phyloP scores from a whole-genome alignment of 2,329 filamentous ascomycete species.

The Endocalyx cinctus region DNA sequence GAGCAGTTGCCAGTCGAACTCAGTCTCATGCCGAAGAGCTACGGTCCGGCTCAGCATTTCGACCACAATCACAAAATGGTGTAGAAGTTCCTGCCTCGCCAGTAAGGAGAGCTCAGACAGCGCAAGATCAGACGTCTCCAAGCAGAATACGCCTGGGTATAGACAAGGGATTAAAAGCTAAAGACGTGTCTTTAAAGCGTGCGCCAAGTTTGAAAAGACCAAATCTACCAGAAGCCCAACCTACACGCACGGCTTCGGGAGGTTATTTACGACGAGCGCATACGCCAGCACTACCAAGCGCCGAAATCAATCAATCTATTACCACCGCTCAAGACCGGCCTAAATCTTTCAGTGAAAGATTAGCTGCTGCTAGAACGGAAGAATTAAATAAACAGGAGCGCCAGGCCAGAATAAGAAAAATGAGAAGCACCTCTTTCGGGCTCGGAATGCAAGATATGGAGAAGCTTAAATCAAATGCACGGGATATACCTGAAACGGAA shows the following conservation, averaged over 20 bases:
- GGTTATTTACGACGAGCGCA: conserved; percentile 42
- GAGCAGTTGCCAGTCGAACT: conserved; percentile 12
- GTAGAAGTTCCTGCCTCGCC: conserved; percentile 75
- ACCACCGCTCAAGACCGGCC: conserved; percentile 35
- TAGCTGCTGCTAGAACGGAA: conserved; percentile 64
- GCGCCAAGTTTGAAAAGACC: conserved; percentile 48
- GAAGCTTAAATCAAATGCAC: conserved; percentile 52
- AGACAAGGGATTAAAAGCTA: conserved; percentile 77
- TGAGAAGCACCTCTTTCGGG: conserved; percentile 52
- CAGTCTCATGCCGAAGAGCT: conserved; percentile 14
- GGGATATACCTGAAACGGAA: conserved; percentile 47
- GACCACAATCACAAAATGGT: conserved; percentile 27
- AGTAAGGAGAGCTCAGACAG: conserved; percentile 54
- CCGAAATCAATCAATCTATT: no score
- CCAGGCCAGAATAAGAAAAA: conserved; percentile 46
- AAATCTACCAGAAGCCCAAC: conserved; percentile 20
- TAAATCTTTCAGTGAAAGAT: conserved; percentile 75
- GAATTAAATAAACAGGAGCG: conserved; percentile 48
- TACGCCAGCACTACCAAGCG: conserved; percentile 30
- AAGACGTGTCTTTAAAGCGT: conserved; percentile 79
- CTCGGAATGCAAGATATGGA: conserved; percentile 57
- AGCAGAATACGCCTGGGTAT: conserved; percentile 79
- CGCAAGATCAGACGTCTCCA: conserved; percentile 63
- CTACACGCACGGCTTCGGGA: conserved; percentile 22
- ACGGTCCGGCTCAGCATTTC: conserved; percentile 11